phyloP scores from a whole-genome alignment of 495 filamentous ascomycete genomes.

The Polyplosphaeria fusca region DNA sequence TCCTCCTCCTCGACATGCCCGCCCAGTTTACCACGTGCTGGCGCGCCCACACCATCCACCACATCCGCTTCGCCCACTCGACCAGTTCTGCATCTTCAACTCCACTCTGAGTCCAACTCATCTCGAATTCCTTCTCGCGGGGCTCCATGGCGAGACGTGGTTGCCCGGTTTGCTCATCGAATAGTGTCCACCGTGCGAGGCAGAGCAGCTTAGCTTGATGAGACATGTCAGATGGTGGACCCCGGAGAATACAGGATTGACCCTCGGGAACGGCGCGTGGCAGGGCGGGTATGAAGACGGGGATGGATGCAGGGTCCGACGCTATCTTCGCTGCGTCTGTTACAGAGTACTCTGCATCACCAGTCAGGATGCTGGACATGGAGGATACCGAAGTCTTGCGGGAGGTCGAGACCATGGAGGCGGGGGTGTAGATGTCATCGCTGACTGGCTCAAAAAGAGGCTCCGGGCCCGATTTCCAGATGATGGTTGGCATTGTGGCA shows the following conservation, averaged over 20 bases:
- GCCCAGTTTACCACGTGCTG: slow-evolving; percentile 6
- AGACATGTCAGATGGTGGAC: slow-evolving; percentile 3
- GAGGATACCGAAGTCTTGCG: no score
- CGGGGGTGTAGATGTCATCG: neutral
- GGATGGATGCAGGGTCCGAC: neutral
- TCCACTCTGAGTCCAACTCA: slow-evolving; percentile 5
- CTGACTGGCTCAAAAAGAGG: no score
- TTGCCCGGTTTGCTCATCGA: neutral
- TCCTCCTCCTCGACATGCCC: slow-evolving; percentile 10
- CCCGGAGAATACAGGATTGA: neutral
- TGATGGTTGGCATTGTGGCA: slow-evolving; percentile 1
- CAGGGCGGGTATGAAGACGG: slow-evolving; percentile 3
- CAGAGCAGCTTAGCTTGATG: slow-evolving; percentile 1
- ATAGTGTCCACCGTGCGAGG: slow-evolving; percentile 21
- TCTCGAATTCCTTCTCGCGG: slow-evolving; percentile 12
- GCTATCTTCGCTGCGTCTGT: neutral
- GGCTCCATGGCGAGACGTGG: slow-evolving; percentile 1
- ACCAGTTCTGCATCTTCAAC: slow-evolving; percentile 7
- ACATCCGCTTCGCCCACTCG: slow-evolving; percentile 13
- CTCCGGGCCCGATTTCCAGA: neutral
- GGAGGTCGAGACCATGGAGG: neutral
- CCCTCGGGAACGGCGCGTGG: neutral
- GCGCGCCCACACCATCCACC: slow-evolving; percentile 14
- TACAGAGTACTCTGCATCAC: neutral
- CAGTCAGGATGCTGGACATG: neutral